Percentiles rank a stretch among this genome's conserved stretches.
Evolutionary conservation across 78 protist genomes (phyloP).

Genomic region (Capsaspora owczarzaki): DNA sequence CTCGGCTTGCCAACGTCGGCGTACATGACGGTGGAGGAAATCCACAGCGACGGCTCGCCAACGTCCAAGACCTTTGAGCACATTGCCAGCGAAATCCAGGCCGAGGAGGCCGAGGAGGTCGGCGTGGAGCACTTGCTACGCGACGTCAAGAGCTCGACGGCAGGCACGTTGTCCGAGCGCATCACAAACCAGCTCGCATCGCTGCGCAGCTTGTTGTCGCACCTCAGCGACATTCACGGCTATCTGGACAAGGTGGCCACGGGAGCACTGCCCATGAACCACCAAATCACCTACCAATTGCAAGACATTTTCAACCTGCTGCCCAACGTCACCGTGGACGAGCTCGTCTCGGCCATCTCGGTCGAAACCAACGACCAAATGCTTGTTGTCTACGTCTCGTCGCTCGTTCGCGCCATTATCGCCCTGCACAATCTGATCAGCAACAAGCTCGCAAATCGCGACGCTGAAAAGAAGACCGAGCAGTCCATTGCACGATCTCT

Average conservation of each 20-base stretch:
- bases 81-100: slow-evolving; percentile 79
- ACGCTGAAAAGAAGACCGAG: neutral
- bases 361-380: slow-evolving; percentile 25
- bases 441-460: slow-evolving; percentile 62
- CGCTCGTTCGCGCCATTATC: slow-evolving; percentile 79
- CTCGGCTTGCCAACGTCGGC: slow-evolving; percentile 77
- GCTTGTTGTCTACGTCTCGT: slow-evolving; percentile 79
- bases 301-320: slow-evolving; percentile 90
- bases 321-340: slow-evolving; percentile 64
- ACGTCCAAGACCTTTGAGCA: slow-evolving; percentile 71
- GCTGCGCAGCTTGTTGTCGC: slow-evolving; percentile 34
- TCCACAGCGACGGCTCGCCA: slow-evolving; percentile 62
- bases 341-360: neutral
- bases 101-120: slow-evolving; percentile 89
- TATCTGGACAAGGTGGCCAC: slow-evolving; percentile 29
- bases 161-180: slow-evolving; percentile 55
- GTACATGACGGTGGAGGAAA: slow-evolving; percentile 75
- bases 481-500: too few relatives aligned
- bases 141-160: slow-evolving; percentile 81
- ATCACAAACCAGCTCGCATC: slow-evolving; percentile 6
- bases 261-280: slow-evolving; percentile 71
- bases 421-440: slow-evolving; percentile 89
- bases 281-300: slow-evolving; percentile 68
- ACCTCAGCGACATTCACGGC: slow-evolving; percentile 34
- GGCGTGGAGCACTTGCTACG: slow-evolving; percentile 97